phyloP scores from a whole-genome alignment of 345 rosid genomes.

The Lumnitzera littorea region DNA sequence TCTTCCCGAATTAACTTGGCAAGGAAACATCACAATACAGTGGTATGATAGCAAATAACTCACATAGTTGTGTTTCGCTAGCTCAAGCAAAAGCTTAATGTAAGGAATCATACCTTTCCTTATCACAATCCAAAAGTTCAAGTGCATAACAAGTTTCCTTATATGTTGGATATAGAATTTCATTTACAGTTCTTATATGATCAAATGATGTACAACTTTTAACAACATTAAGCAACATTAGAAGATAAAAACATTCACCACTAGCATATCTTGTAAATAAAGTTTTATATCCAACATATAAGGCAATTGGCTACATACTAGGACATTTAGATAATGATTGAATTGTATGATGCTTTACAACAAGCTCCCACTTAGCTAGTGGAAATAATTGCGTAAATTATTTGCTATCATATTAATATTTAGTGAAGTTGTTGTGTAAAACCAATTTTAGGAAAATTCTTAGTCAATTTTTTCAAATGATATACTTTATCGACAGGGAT shows the following conservation, averaged over 20 bases:
- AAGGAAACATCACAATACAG: neutral
- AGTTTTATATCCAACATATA: neutral
- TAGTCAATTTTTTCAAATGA: neutral
- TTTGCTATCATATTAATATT: neutral
- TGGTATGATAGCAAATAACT: neutral
- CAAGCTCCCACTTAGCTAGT: neutral
- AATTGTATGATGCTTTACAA: constrained; percentile 2
- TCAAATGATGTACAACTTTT: neutral
- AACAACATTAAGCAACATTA: neutral
- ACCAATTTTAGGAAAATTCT: neutral
- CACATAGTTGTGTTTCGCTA: neutral
- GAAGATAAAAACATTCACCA: constrained; percentile 5
- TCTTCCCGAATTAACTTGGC: neutral
- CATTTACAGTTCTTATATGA: constrained; percentile 3
- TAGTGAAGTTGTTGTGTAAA: neutral
- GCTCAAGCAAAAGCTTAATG: neutral
- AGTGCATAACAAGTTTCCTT: constrained; percentile 7
- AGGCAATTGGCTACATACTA: neutral
- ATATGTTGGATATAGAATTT: neutral
- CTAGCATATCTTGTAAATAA: neutral
- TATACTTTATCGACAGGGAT: neutral
- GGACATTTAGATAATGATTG: constrained; percentile 9
- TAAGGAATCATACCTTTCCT: constrained; percentile 3
- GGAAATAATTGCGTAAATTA: neutral
- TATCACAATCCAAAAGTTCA: constrained; percentile 7